Evolutionary conservation across 495 filamentous ascomycete species (phyloP).

Genomic region (Aspergillus incahuasiensis): DNA sequence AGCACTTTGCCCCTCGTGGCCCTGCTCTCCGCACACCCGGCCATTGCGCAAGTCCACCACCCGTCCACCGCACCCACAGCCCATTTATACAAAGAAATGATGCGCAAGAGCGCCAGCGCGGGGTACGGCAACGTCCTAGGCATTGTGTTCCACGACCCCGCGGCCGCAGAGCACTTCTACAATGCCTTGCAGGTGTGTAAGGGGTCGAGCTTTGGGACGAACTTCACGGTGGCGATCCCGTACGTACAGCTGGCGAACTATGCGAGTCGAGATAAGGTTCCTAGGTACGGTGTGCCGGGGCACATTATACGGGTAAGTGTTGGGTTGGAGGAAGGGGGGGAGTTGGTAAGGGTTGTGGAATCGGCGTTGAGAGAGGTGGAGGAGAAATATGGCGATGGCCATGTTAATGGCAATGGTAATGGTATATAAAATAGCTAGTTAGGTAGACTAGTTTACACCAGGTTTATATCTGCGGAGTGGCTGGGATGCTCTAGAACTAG

Average conservation of each 20-base stretch:
- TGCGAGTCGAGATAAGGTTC: background rate
- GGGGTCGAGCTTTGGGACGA: background rate
- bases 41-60: background rate
- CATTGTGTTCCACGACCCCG: background rate
- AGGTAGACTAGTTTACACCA: no score
- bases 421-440: no score
- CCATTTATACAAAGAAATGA: background rate
- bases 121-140: background rate
- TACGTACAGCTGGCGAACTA: background rate
- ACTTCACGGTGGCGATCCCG: background rate
- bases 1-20: background rate
- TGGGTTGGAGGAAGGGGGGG: background rate
- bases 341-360: background rate
- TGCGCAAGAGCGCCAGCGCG: background rate
- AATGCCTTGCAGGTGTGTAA: background rate
- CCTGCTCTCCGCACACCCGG: background rate
- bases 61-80: background rate
- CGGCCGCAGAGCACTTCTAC: background rate
- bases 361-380: background rate
- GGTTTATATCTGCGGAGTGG: no score
- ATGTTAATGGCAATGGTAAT: no score
- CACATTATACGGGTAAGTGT: slow-evolving; percentile 1
- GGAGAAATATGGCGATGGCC: no score
- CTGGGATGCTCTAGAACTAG: no score
- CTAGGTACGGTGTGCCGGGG: slow-evolving; percentile 4